phyloP scores from a whole-genome alignment of 2,329 filamentous ascomycete species.

The Xylariaceae sp. region DNA sequence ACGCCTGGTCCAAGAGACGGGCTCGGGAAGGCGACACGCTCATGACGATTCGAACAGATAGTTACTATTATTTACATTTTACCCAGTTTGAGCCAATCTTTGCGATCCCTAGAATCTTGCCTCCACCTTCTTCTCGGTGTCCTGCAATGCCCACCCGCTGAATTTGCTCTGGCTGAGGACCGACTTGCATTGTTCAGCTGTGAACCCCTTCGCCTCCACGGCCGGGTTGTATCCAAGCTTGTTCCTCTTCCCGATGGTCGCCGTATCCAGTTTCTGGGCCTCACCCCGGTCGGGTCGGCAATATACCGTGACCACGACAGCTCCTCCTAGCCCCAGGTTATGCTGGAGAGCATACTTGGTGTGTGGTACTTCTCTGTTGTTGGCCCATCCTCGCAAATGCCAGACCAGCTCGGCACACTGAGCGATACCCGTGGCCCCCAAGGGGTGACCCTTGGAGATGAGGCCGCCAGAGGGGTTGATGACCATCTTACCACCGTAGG shows the following conservation, averaged over 20 bases:
- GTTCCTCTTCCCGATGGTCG: constrained; percentile 60
- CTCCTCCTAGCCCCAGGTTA: constrained; percentile 87
- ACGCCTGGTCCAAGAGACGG: not conserved
- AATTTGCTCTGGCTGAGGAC: constrained; percentile 63
- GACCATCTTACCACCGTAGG: constrained; percentile 78
- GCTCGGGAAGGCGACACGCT: not conserved
- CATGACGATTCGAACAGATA: not conserved
- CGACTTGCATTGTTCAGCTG: constrained; percentile 65
- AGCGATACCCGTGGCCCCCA: constrained; percentile 90
- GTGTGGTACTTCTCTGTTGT: constrained; percentile 69
- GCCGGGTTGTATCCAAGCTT: constrained; percentile 89
- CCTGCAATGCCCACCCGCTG: constrained; percentile 74
- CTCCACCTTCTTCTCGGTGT: constrained; percentile 70
- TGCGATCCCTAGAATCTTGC: constrained; percentile 51
- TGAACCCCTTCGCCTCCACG: constrained; percentile 84
- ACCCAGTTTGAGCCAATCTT: constrained; percentile 1
- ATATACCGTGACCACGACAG: constrained; percentile 87
- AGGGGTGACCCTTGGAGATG: constrained; percentile 92
- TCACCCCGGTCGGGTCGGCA: constrained; percentile 72
- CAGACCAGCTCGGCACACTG: constrained; percentile 94
- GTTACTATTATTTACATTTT: not conserved
- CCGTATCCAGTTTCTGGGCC: constrained; percentile 54
- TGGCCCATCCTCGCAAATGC: constrained; percentile 94
- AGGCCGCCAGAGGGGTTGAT: constrained; percentile 93
- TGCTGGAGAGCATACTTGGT: constrained; percentile 81